Base-by-base conservation (phyloP, 345 rosid genomes). In the Populus pruinosa region DNA sequence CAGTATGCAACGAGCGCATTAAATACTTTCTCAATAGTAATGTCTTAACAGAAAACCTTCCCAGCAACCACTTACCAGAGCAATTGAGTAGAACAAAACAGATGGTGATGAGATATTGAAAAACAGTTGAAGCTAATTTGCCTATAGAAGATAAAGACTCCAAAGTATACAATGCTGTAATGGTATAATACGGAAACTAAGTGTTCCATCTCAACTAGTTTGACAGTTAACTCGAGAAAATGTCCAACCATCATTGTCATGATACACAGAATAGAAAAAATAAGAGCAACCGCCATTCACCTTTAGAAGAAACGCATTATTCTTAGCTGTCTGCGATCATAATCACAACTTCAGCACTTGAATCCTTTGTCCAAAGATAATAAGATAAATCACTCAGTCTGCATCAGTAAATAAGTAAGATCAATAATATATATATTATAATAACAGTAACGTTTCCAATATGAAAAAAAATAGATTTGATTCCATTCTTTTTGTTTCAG, bases 361-460 rank as follows among this genome's bases (percentile, higher is more conserved):
- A 75, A 66, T 50, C n/a, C 53, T 63, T 61, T 39, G 36, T 70
- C 53, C 70, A 59, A 13, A 62, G 47, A 47, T n/a, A 41, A 41
- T 41, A 41, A 41, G 44, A 59, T 38, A 50, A 33, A 71, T 79
- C 79, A 87, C 82, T 84, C 87, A 11, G 1, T 87, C 89, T 87
- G 89, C 82, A 77, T 9, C 43, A 20, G 64, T 25, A 59, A 59
- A 59, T 23, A 59, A 59, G 64, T 9, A 59, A 59, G 64, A 59
- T 59, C 29, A 59, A 23, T n/a, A 59, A 59, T n/a, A 59, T 59
- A 59, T 59, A 4, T 4, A 33, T 33, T 33, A 33, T 33, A 33
- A 59, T 3, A 5, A 59, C 16, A 36, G 29, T 27, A 63, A 33
- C 0, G 27, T 67, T 47, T 56, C 3, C 10, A 29, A 13, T n/a